Evolutionary conservation across 768 basidiomycete species (phyloP), one percentile per base, ranked within the genome.

Genomic region (Naematelia encephala): DNA sequence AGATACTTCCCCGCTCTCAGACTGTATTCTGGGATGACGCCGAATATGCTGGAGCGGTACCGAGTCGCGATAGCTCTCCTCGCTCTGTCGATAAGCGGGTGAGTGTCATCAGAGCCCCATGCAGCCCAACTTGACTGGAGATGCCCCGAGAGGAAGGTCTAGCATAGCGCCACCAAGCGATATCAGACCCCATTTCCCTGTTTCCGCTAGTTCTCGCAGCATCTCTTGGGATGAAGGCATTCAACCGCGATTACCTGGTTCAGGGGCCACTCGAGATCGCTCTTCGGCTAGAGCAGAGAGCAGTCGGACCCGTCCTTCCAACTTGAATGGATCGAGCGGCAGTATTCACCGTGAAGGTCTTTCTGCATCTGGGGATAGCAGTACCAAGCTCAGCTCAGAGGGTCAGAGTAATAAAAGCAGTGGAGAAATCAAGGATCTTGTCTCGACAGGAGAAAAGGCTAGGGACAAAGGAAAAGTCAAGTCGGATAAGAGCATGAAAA

Each of bases 1-100:
- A 14, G 16, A 47, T 42, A 0, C 63, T 72, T 51, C 51, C 63
- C 22, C 61, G 75, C 16, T 71, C 73, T 1, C 63, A 68, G 16
- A 77, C 75, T 29, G 70, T 77, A n/a, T 77, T 70, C 42, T 77
- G 75, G 75, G 73, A 74, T 53, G 75, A 77, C 28, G 60, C 69
- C 22, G 64, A 64, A 8, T 73, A 66, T 57, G 71, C 71, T 16
- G 48, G 34, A 27, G 61, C 51, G 25, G 51, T 19, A 2, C 22
- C 27, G 4, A 50, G 27, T 12, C 22, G 22, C 5, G 48, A 23
- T 27, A 27, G 22, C 48, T 22, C 22, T 22, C 11, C 11, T 5
- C 22, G 25, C n/a, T 5, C 25, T 11, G 26, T 14, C 5, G 51
- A 52, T 16, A 29, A 28, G n/a, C 4, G 23, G 3, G 23, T 25